These are phyloP conservation scores for Pseudogymnoascus sp. DNA, from an alignment of 2,329 filamentous ascomycete species.

Conservation along the genomic window DNA sequence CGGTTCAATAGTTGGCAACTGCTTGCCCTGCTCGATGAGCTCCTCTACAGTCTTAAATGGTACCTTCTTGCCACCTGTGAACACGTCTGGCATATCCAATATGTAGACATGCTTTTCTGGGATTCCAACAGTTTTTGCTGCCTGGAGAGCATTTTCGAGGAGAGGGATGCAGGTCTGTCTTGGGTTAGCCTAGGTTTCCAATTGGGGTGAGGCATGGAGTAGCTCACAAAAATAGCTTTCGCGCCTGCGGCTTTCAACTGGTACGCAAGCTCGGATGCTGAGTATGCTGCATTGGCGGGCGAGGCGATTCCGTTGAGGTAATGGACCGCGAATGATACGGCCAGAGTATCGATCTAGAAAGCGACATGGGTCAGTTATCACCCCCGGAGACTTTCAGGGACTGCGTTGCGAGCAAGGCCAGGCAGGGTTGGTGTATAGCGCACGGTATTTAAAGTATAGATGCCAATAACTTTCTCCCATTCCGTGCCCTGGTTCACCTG, in stretches of 20 bases:
- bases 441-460: slow-evolving; percentile 70
- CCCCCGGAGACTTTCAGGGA: not conserved
- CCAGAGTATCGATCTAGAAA: slow-evolving; percentile 58
- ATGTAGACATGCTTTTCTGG: slow-evolving; percentile 58
- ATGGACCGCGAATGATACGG: slow-evolving; percentile 66
- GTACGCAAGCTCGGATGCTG: slow-evolving; percentile 58
- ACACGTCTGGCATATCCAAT: slow-evolving; percentile 48
- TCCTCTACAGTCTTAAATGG: slow-evolving; percentile 57
- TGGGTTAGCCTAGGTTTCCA: not conserved
- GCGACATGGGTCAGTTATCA: not conserved
- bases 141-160: slow-evolving; percentile 55
- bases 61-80: slow-evolving; percentile 29
- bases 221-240: slow-evolving; percentile 50
- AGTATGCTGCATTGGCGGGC: slow-evolving; percentile 69
- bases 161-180: slow-evolving; percentile 53
- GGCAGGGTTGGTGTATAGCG: slow-evolving; percentile 19
- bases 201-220: not conserved
- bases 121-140: slow-evolving; percentile 54
- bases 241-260: slow-evolving; percentile 62
- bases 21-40: slow-evolving; percentile 50
- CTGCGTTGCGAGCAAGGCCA: not conserved
- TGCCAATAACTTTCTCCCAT: slow-evolving; percentile 66
- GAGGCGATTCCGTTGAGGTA: slow-evolving; percentile 62
- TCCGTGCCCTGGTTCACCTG: slow-evolving; percentile 57
- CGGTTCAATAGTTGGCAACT: slow-evolving; percentile 41